Base-by-base conservation (phyloP, 2,329 filamentous ascomycete species). In the Stachybotrys echinatus region DNA sequence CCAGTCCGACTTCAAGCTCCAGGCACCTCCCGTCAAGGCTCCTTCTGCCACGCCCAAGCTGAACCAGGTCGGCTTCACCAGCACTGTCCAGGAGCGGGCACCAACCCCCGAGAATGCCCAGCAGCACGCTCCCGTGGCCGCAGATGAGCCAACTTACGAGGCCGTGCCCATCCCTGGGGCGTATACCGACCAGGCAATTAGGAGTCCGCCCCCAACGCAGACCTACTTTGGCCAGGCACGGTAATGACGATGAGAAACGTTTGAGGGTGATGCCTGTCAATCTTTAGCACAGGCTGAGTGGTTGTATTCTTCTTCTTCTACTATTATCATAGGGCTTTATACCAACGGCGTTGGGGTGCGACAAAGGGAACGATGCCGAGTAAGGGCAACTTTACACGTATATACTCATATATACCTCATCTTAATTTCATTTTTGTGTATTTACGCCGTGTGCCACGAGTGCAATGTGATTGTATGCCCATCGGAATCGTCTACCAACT, bases 91-190 rank as follows among this genome's bases (percentile, higher is more conserved):
- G 56, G 54, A 68, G 61, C 57, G 57, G 10, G 51, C 54, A 50
- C 65, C 67, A 34, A 51, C 58, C 49, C 65, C 67, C 12, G 62
- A 67, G 46, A 74, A 73, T 48, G 61, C 77, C 51, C 79, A 85
- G 57, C 76, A 84, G 46, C 88, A 89, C 57, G 84, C 84, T 18
- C 80, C 79, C 12, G 79, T 83, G 22, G 87, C 88, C 10, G 84
- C 88, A 1, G 88, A 91, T 45, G 92, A 96, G 76, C 83, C 87
- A 59, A 83, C 84, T 45, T 96, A 96, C 67, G 92, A 85, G 12
- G 74, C 86, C 20, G 92, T 96, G 27, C 89, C 92, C 1, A 96
- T 96, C 52, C 92, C 92, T 0, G 88, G 88, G 6, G 88, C 91
- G 0, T 96, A 96, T 64, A 74, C 79, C 6, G 79, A 76, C 45